phyloP scores from a whole-genome alignment of 345 rosid genomes.

The Noccaea caerulescens region DNA sequence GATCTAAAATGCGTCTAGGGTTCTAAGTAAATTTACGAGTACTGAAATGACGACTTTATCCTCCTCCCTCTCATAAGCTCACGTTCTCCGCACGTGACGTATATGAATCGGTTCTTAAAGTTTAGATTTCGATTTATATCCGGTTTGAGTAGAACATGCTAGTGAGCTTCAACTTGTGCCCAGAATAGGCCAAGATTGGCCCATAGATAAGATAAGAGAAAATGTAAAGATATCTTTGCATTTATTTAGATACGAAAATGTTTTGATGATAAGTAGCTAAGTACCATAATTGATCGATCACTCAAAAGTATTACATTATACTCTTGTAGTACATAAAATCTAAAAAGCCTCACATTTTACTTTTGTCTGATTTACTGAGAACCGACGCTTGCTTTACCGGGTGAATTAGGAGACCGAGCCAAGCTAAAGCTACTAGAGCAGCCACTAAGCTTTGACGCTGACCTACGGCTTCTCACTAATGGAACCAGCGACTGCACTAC shows the following conservation, averaged over 20 bases:
- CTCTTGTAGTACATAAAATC: not conserved
- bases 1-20: constrained; percentile 32
- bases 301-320: constrained; percentile 27
- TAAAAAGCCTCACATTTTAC: not conserved
- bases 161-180: not conserved
- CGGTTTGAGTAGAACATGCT: not conserved
- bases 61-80: not conserved
- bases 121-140: not conserved
- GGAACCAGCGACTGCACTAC: constrained; percentile 90
- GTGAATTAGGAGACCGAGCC: constrained; percentile 53
- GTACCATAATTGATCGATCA: constrained; percentile 21
- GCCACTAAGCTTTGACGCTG: constrained; percentile 57
- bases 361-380: constrained; percentile 27
- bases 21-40: constrained; percentile 7
- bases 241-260: not conserved
- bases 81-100: constrained; percentile 22
- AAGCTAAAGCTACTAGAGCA: constrained; percentile 59
- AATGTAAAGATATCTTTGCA: not conserved
- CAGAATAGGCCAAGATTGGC: not conserved
- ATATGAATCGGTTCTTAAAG: not conserved
- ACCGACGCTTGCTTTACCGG: constrained; percentile 43
- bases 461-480: constrained; percentile 64
- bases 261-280: not conserved
- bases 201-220: not conserved
- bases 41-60: not conserved